Base-by-base conservation (phyloP, 2,329 filamentous ascomycete genomes). In the Penicillium sp. region DNA sequence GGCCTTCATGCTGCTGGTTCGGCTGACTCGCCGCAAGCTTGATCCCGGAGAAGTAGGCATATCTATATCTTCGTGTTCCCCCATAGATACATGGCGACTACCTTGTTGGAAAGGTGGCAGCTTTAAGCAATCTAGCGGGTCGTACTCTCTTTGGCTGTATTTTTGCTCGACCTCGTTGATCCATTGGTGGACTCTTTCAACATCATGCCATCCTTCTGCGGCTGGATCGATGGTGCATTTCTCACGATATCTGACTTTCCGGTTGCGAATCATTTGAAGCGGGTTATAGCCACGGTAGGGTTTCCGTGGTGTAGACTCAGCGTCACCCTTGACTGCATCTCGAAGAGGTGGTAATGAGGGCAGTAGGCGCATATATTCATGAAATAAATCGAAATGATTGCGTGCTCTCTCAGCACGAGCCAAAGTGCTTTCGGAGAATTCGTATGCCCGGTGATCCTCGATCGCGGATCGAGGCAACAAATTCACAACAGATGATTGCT, bases 231-330 rank as follows among this genome's bases (percentile, higher is more conserved):
- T 87, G 0, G 83, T 76, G 62, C 84, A 87, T 40, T 90, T 84
- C 75, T 95, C 90, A 16, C 92, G 84, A 27, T 88, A 88, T 60
- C 94, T 84, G 13, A 94, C 84, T 70, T 92, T 93, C 47, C 93
- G 84, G 70, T 99, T 97, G 21, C 94, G 87, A 54, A 97, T 89
- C 65, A 91, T 91, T 73, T 97, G 94, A 25, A 99, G 76, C 5
- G 93, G 94, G 70, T 99, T 96, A 71, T 97, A 97, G 2, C 81
- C 77, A 51, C 92, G 87, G 5, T 89, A 76, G 67, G 60, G 76
- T 73, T 57, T 73, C 68, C 0, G 72, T 65, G 5, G 34, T 25
- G 61, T 57, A 44, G 63, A 46, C 23, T 65, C 68, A 2, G 51
- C n/a, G 21, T 31, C 23, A 38, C 62, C 47, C 11, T 60, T 60